Evolutionary conservation across 139 green algal species (phyloP).

Genomic region (Chlorella sorokiniana): DNA sequence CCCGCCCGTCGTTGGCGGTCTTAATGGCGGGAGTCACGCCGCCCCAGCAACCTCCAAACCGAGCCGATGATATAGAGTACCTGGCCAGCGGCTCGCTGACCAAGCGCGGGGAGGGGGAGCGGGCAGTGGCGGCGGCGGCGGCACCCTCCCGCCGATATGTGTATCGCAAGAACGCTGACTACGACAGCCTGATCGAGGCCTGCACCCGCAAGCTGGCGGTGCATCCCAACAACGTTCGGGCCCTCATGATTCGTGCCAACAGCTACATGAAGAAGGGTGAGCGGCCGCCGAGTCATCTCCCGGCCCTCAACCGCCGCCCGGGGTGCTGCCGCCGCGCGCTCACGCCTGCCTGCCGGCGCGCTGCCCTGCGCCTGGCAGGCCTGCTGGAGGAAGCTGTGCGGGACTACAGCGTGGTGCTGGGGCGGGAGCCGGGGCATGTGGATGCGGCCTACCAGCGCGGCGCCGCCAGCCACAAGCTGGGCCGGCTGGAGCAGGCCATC

Average conservation of each 20-base stretch:
- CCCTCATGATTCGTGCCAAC: slow-evolving; percentile 63
- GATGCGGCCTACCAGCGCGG: slow-evolving; percentile 76
- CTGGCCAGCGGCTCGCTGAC: slow-evolving; percentile 12
- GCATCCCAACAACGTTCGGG: slow-evolving; percentile 51
- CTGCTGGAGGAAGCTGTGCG: slow-evolving; percentile 29
- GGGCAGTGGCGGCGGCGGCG: background rate
- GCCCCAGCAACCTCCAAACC: background rate
- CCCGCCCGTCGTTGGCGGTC: background rate
- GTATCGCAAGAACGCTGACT: slow-evolving; percentile 39
- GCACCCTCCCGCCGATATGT: background rate
- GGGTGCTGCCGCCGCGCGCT: no score
- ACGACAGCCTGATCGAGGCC: slow-evolving; percentile 60
- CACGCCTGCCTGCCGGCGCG: background rate
- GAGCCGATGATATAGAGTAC: background rate
- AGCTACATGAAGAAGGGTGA: slow-evolving; percentile 64
- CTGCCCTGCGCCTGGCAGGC: background rate
- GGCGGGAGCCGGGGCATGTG: slow-evolving; percentile 53
- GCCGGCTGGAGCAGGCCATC: slow-evolving; percentile 67
- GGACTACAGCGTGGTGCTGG: slow-evolving; percentile 59
- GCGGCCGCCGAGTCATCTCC: background rate
- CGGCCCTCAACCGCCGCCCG: background rate
- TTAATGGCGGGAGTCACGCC: background rate
- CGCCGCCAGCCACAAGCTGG: slow-evolving; percentile 55
- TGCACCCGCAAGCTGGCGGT: slow-evolving; percentile 54
- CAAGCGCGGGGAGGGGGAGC: background rate